Evolutionary conservation across 1,284 basidiomycete genomes (phyloP), one percentile per base, ranked within the genome.

Genomic region (Ganoderma leucocontextum): DNA sequence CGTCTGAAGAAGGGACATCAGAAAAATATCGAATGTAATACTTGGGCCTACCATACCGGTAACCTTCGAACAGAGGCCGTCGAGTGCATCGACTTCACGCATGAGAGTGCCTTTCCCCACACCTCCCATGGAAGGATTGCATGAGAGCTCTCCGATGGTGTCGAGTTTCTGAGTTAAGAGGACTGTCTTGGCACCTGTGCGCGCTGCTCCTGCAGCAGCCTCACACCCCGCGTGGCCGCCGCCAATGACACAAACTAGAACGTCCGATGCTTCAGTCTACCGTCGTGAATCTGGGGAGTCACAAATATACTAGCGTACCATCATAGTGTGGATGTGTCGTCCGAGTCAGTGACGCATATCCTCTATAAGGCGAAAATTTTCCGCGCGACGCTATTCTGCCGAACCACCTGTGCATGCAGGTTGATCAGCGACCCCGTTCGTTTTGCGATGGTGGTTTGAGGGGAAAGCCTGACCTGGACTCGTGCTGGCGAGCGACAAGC

Each of bases 151-250:
- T 47, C 95, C 95, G 47, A 97, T 88, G 0, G 91, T 95, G 62
- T 91, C 89, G 25, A 92, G 78, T 65, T 87, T 91, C 75, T 95
- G 94, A 0, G 95, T 97, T 63, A 97, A 80, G 4, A 97, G 84
- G 3, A 95, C 74, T 0, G 95, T 96, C 69, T 86, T 83, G 0
- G 95, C 94, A 1, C 95, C 94, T 0, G 91, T 89, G 41, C 95
- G 84, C 2, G 95, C 94, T 12, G 95, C 87, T 3, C 91, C 95
- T 12, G 95, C 89, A 0, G 95, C 95, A 2, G 95, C 95, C 79
- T 97, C 95, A 74, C 93, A 95, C 0, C 95, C 95, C 38, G 95
- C 95, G 82, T 97, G 95, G 2, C 95, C 95, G 8, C 92, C 95
- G n/a, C 95, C 95, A 72, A 97, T 93, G 38, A 97, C 85, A 73